phyloP scores from a whole-genome alignment of 1,284 basidiomycete genomes.

The Singerocomus rubriflavus region DNA sequence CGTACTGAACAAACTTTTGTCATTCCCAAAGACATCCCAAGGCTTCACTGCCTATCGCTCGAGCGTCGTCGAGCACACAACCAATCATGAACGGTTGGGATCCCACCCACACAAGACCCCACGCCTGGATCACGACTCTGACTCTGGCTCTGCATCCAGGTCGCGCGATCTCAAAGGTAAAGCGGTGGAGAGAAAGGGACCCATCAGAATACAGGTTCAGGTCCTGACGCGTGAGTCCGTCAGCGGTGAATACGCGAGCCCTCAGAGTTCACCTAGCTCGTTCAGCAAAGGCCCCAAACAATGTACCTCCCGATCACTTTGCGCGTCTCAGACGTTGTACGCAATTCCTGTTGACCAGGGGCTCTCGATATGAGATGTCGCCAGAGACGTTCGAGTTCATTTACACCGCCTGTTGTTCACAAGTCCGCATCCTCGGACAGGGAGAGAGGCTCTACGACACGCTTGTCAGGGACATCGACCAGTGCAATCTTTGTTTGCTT shows the following conservation, averaged over 20 bases:
- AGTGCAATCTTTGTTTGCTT: constrained; percentile 41
- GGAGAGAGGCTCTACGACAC: constrained; percentile 54
- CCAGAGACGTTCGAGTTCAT: constrained; percentile 54
- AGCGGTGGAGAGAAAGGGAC: constrained; percentile 29
- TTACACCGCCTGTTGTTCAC: constrained; percentile 51
- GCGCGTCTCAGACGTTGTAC: constrained; percentile 42
- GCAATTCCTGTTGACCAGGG: constrained; percentile 41
- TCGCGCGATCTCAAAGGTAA: constrained; percentile 35
- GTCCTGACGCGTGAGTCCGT: constrained; percentile 38
- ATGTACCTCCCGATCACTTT: constrained; percentile 13
- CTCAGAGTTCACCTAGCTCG: constrained; percentile 3
- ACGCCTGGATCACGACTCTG: constrained; percentile 59
- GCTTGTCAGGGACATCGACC: constrained; percentile 53
- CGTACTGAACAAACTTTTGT: constrained; percentile 38
- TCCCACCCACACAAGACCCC: constrained; percentile 63
- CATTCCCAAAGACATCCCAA: constrained; percentile 51
- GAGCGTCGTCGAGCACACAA: constrained; percentile 31
- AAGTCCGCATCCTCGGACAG: constrained; percentile 48
- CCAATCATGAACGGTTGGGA: constrained; percentile 39
- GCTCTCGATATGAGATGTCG: constrained; percentile 29
- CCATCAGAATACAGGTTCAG: constrained; percentile 45
- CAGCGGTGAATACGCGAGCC: background rate
- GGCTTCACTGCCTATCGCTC: constrained; percentile 47
- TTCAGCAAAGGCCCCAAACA: constrained; percentile 14
- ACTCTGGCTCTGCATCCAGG: constrained; percentile 61